phyloP scores from a whole-genome alignment of 148 eudicot species.

The Bassia scoparia region DNA sequence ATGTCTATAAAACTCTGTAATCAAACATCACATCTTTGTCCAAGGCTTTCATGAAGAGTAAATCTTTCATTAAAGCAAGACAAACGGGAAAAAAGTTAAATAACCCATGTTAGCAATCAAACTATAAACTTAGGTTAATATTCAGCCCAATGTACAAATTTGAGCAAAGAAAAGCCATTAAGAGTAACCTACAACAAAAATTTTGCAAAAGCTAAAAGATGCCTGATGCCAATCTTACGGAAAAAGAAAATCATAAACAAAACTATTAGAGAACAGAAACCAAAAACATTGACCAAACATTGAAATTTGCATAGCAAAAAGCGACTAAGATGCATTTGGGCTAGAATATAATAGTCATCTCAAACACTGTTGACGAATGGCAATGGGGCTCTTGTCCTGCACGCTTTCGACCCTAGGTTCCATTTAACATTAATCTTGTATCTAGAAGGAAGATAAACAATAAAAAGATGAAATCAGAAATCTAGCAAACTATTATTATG shows the following conservation, averaged over 20 bases:
- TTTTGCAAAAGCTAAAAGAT: not conserved
- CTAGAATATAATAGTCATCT: conserved; percentile 39
- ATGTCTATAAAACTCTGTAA: not conserved
- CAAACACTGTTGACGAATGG: conserved; percentile 68
- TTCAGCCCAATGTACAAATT: no score
- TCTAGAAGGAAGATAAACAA: conserved; percentile 38
- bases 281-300: not conserved
- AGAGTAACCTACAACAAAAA: not conserved
- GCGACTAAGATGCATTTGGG: not conserved
- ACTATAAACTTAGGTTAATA: no score
- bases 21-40: not conserved
- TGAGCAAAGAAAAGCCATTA: not conserved
- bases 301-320: not conserved
- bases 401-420: conserved; percentile 75
- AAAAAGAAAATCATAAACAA: not conserved
- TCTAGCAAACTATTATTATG: not conserved
- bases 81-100: not conserved
- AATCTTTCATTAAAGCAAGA: not conserved
- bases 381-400: conserved; percentile 78
- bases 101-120: not conserved
- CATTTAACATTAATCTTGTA: conserved; percentile 72
- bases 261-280: not conserved
- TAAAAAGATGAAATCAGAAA: not conserved
- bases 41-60: not conserved
- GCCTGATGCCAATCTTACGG: not conserved